Base-by-base conservation (phyloP, 495 filamentous ascomycete species). In the Cladorrhinum samala region DNA sequence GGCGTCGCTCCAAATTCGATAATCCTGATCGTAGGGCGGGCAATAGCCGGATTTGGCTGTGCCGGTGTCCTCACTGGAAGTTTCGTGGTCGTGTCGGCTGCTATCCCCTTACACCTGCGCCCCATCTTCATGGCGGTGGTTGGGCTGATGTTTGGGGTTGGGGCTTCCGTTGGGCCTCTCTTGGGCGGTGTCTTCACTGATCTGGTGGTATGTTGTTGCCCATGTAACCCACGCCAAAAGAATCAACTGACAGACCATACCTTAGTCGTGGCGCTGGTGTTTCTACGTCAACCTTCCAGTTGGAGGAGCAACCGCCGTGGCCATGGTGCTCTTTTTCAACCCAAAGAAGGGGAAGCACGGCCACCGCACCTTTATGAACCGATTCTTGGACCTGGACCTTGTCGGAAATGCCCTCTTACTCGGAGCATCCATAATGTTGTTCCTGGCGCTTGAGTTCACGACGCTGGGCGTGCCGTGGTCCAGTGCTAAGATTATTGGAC, bases 111-210 rank as follows among this genome's bases (percentile, higher is more conserved):
- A 24, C 59, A 67, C 16, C 66, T 69, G 38, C 67, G 74, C 11
- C 72, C 77, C 2, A 62, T 72, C 14, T 71, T 68, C 49, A 70
- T 68, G 49, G 72, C 76, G 0, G 41, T 71, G 2, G 54, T 69
- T 9, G 66, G 66, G 2, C 30, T 57, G n/a, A 61, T 64, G 60
- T 58, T 61, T 30, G 63, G 60, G 23, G 75, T 70, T 69, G 74
- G 74, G 58, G 74, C 62, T 62, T 75, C 60, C 62, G 60, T 58
- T 9, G 65, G 60, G 2, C 60, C 74, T 41, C 50, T 76, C 0
- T 46, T 83, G 1, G 81, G 81, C 11, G 81, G 81, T 4, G 73
- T 69, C 2, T 80, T 84, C 49, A 82, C 78, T 0, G 71, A 77
- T 17, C 60, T 65, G 3, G 60, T 68, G 54, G 62, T 65, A 59